Evolutionary conservation across 495 filamentous ascomycete genomes (phyloP).

Genomic region (Lepraria neglecta): DNA sequence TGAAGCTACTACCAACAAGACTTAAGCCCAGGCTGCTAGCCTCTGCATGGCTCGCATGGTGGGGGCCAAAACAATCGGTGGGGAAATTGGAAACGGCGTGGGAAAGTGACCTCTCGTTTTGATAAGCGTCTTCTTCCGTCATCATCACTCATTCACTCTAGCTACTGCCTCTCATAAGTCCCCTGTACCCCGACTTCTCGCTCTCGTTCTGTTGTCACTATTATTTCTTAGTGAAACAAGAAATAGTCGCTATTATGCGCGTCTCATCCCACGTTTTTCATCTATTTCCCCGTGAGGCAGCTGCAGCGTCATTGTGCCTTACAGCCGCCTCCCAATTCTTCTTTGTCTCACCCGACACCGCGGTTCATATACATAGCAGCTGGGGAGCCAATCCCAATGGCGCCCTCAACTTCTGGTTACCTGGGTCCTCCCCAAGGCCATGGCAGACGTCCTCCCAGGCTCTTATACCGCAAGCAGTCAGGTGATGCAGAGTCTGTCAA

Average conservation of each 20-base stretch:
- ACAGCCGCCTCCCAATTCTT: neutral
- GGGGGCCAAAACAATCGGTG: neutral
- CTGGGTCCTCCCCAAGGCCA: neutral
- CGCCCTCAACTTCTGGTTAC: neutral
- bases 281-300: neutral
- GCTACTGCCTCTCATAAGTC: neutral
- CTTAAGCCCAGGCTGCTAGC: neutral
- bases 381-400: neutral
- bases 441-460: neutral
- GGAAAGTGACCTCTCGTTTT: neutral
- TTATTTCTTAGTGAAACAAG: neutral
- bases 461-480: conserved; percentile 5
- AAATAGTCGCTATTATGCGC: neutral
- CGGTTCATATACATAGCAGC: neutral
- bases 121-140: neutral
- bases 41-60: neutral
- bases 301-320: neutral
- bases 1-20: neutral
- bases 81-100: conserved; percentile 1
- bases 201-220: neutral
- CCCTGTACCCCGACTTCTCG: neutral
- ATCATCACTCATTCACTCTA: neutral
- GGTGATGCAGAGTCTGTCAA: conserved; percentile 6
- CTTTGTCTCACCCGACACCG: no score
- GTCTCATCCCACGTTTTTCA: neutral